Base-by-base conservation (phyloP, 176 grass and related monocot species). In the Triticum turgidum region DNA sequence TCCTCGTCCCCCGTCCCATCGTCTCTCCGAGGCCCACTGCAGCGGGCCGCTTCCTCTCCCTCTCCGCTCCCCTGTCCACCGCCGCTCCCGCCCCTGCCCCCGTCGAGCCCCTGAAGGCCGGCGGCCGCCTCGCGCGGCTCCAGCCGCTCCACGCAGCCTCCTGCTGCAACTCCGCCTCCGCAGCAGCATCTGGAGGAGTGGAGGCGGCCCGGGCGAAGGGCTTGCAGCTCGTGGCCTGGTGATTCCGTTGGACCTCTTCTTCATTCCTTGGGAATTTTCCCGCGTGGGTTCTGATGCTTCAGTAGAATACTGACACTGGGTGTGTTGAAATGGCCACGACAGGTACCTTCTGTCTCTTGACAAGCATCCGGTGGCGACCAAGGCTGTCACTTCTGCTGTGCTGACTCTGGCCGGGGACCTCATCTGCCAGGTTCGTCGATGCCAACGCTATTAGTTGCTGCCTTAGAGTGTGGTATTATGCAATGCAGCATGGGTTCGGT, bases 381-480 rank as follows among this genome's bases (percentile, higher is more conserved):
- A 94, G 88, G 87, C 90, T 5, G 74, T 92, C 59, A 92, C 90
- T 24, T 95, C 90, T 63, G 88, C 91, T 35, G 58, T 91, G 74
- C 88, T 95, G 1, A 95, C 86, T 21, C 86, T 92, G 7, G 45
- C 85, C 13, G 88, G 93, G 77, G 93, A 95, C 79, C 69, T 95
- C 59, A 95, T 95, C 73, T 95, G 90, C 61, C 90, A 92, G 93
- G 93, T 92, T 77, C 25, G 65, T 75, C 20, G 25, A 18, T 44
- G 73, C 4, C n/a, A 47, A 47, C 9, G n/a, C 70, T 24, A 27
- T 29, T 52, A 2, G 5, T 61, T 9, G 17, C 61, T 22, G 4
- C 7, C 2, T 27, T 79, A 14, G 35, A 20, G 35, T 41, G 41
- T 9, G 6, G 65, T 67, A 21, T 81, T 81, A 66, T 30, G 79